A percentile compares a stretch with the other conserved stretches of the same genome.
Evolutionary conservation across 75 land plant genomes (phyloP).

Genomic region (Picea sitchensis): DNA sequence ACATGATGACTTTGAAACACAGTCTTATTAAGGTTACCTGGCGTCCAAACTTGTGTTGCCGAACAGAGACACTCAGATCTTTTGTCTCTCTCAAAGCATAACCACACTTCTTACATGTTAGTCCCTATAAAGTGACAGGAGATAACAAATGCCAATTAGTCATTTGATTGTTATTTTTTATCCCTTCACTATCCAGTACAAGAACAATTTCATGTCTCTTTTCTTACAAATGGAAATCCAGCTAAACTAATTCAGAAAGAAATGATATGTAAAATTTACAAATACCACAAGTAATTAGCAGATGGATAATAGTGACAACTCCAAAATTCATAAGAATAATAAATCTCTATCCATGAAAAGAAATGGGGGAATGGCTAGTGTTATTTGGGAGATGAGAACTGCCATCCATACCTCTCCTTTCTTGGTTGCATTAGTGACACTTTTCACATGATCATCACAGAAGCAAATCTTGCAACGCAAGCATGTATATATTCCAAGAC

Average conservation of each 20-base stretch:
- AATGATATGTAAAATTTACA: background rate
- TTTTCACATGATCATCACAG: slow-evolving; percentile 49
- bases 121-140: slow-evolving; percentile 16
- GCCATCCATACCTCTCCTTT: slow-evolving; percentile 33
- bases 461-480: slow-evolving; percentile 50
- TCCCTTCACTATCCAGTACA: background rate
- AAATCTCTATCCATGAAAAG: background rate
- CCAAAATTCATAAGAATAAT: background rate
- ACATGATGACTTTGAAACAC: no score
- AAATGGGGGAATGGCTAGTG: background rate
- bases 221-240: background rate
- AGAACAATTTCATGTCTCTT: background rate
- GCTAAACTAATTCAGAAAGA: background rate
- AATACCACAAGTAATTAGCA: background rate
- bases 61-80: slow-evolving; percentile 41
- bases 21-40: slow-evolving; percentile 18
- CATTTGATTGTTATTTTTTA: background rate
- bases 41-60: slow-evolving; percentile 46
- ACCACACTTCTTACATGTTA: slow-evolving; percentile 40
- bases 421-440: slow-evolving; percentile 29
- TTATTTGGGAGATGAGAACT: background rate
- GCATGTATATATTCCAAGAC: slow-evolving; percentile 39
- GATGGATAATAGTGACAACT: background rate
- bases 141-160: background rate
- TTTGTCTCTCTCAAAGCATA: slow-evolving; percentile 46